Evolutionary conservation across 805 yeast species (phyloP), one percentile per base, ranked within the genome.

Genomic region (Kazachstania africana): DNA sequence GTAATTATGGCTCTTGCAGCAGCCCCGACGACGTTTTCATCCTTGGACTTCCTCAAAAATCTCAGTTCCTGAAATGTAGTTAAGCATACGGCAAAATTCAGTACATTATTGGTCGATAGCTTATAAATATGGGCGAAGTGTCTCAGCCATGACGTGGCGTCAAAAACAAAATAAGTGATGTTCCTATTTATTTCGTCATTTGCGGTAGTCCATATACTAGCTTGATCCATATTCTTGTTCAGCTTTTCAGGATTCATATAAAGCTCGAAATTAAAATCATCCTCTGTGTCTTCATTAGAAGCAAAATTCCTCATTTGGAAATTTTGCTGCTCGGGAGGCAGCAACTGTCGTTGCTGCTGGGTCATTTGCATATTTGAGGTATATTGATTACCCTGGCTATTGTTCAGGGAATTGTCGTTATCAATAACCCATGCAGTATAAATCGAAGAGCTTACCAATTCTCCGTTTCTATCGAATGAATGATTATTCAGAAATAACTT

Each of bases 1-100:
- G 79, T 76, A 4, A 80, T 76, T 5, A 80, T 85, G 1, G 85
- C 80, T 31, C 93, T 58, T 0, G 88, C 78, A 0, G 88, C 88
- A 2, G 85, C 78, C 49, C 80, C 91, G 1, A 83, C 72, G 13
- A 80, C 75, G 4, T 78, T 70, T 1, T 75, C 76, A 48, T 80
- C 91, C 12, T 72, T 68, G 0, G 83, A 75, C 43, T 78, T 70
- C 36, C 88, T 58, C 38, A 80, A 56, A 5, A 82, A 75, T 43
- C 88, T 57, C 37, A 80, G 58, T 46, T 80, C 91, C 57, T 79
- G 88, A 48, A 79, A 80, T 5, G 80, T 83, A 13, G 81, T 75
- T 36, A 80, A 59, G 26, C 91, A 87, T 4, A 79, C 72, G 42
- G 75, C 69, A 16, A 75, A 59, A 38, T 66, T 71, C 37, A 80